A percentile compares a stretch with the other conserved stretches of the same genome.
Evolutionary conservation across 2,329 filamentous ascomycete species (phyloP).

Genomic region (Dissoconium aciculare): DNA sequence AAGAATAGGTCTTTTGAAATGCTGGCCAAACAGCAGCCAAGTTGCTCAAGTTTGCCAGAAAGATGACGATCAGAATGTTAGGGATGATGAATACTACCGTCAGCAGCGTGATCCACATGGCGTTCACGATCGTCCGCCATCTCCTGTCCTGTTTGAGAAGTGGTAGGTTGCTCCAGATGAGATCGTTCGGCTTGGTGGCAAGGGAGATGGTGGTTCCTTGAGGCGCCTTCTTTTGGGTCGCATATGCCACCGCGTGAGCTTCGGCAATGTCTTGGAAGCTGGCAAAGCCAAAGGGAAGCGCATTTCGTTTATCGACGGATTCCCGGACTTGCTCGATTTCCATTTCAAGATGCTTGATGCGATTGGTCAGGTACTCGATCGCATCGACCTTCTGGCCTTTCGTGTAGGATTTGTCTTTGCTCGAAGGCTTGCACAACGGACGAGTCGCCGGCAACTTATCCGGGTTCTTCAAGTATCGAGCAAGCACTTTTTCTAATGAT

Average conservation of each 20-base stretch:
- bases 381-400: conserved; percentile 71
- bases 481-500: conserved; percentile 65
- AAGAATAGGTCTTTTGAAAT: conserved; percentile 52
- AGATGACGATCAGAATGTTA: conserved; percentile 88
- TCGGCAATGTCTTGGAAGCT: conserved; percentile 81
- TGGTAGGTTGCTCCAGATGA: conserved; percentile 90
- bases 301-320: conserved; percentile 71
- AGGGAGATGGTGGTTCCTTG: conserved; percentile 62
- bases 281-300: conserved; percentile 85
- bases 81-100: conserved; percentile 80
- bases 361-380: conserved; percentile 78
- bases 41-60: conserved; percentile 73
- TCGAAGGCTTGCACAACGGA: conserved; percentile 65
- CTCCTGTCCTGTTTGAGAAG: conserved; percentile 52
- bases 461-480: conserved; percentile 83
- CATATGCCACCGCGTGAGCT: conserved; percentile 75
- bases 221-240: conserved; percentile 64
- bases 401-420: conserved; percentile 54
- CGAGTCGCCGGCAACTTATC: conserved; percentile 60
- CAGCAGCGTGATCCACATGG: conserved; percentile 66
- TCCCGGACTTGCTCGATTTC: conserved; percentile 73
- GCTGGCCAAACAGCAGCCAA: conserved; percentile 63
- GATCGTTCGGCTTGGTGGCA: conserved; percentile 74
- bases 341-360: conserved; percentile 67
- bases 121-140: conserved; percentile 63